phyloP scores from a whole-genome alignment of 1,284 basidiomycete species.

The Mycena citricolor region DNA sequence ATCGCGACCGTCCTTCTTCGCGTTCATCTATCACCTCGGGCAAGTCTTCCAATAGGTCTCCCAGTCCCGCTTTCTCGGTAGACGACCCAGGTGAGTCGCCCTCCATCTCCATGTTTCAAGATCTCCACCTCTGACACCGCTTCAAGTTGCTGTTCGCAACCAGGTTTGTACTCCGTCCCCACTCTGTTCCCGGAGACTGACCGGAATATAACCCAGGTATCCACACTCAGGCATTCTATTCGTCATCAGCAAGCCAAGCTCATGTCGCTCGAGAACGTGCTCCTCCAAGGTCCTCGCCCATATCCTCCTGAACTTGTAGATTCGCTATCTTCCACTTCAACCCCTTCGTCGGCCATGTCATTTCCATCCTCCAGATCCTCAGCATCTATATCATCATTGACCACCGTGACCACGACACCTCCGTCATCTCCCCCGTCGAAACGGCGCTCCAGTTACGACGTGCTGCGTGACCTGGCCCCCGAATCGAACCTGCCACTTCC shows the following conservation, averaged over 20 bases:
- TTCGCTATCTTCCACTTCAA: too few species aligned
- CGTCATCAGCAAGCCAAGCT: conserved; percentile 75
- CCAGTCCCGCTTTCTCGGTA: conserved; percentile 10
- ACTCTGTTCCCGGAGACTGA: not conserved
- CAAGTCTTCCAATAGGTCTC: conserved; percentile 14
- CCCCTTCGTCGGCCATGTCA: conserved; percentile 30
- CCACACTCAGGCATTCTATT: conserved; percentile 73
- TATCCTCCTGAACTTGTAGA: conserved; percentile 39
- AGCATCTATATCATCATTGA: conserved; percentile 36
- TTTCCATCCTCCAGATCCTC: conserved; percentile 36
- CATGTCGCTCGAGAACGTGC: conserved; percentile 59
- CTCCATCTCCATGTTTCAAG: not conserved
- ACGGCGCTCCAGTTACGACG: conserved; percentile 68
- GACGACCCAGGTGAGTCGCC: conserved; percentile 20
- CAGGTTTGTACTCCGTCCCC: conserved; percentile 16
- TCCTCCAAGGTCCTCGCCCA: conserved; percentile 63
- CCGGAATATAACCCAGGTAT: conserved; percentile 59
- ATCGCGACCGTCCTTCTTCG: conserved; percentile 15
- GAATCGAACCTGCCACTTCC: conserved; percentile 74
- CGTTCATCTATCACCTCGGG: conserved; percentile 18
- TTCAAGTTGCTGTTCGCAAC: conserved; percentile 19
- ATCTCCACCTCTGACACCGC: not conserved
- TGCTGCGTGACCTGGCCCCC: conserved; percentile 66
- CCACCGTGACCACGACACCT: conserved; percentile 34
- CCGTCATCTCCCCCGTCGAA: too few species aligned